Evolutionary conservation across 2,329 filamentous ascomycete species (phyloP).

Genomic region (Diaporthe sp.): DNA sequence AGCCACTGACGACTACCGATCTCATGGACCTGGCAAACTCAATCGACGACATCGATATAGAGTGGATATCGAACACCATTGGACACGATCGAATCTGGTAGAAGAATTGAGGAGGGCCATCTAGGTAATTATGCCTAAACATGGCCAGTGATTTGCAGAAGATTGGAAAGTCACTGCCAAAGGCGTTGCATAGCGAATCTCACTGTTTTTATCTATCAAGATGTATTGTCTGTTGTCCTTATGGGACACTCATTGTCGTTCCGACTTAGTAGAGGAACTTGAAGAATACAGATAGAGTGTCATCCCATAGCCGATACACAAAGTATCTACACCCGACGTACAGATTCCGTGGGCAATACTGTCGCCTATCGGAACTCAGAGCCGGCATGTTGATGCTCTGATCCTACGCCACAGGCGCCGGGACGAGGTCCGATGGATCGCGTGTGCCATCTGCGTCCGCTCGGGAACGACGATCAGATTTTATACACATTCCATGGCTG

Average conservation of each 20-base stretch:
- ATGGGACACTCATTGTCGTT: no score
- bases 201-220: no score
- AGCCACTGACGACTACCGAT: slow-evolving; percentile 55
- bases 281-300: no score
- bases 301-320: no score
- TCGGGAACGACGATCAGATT: neutral
- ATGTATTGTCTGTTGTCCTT: no score
- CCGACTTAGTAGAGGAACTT: no score
- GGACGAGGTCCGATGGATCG: neutral
- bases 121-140: neutral
- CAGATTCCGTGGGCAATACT: neutral
- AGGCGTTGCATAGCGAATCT: no score
- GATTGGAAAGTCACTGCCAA: no score
- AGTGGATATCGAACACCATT: slow-evolving; percentile 58
- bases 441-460: neutral
- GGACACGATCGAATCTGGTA: slow-evolving; percentile 14
- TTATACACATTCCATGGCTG: neutral
- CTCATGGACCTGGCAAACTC: slow-evolving; percentile 60
- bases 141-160: no score
- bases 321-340: neutral
- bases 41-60: slow-evolving; percentile 54
- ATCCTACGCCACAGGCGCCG: neutral
- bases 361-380: neutral
- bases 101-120: neutral
- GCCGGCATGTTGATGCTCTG: neutral